phyloP scores from a whole-genome alignment of 345 rosid genomes.

The Eucalyptus curtisii region DNA sequence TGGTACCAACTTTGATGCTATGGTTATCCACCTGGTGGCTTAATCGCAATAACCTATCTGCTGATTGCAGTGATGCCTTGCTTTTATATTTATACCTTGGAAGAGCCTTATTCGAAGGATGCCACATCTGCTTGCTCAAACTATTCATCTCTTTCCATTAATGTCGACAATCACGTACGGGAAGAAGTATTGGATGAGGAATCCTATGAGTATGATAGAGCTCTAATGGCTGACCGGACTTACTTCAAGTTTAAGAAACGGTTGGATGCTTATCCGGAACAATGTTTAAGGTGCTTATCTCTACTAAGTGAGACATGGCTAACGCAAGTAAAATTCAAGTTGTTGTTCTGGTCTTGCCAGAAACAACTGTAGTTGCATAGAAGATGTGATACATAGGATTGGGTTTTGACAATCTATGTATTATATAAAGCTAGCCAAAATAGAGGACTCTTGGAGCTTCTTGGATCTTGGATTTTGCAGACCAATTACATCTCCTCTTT shows the following conservation, averaged over 20 bases:
- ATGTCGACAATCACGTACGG: slow-evolving; percentile 24
- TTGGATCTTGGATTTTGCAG: background rate
- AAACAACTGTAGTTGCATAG: background rate
- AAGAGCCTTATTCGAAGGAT: slow-evolving; percentile 24
- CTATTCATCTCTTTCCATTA: slow-evolving; percentile 29
- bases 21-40: background rate
- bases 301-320: background rate
- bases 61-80: slow-evolving; percentile 60
- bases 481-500: background rate
- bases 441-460: background rate
- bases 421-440: background rate
- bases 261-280: slow-evolving; percentile 71
- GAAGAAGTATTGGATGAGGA: slow-evolving; percentile 72
- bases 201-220: slow-evolving; percentile 71
- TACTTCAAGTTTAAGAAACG: slow-evolving; percentile 83
- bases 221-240: slow-evolving; percentile 70
- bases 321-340: background rate
- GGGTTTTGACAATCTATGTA: background rate
- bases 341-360: background rate
- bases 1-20: background rate
- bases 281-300: slow-evolving; percentile 75
- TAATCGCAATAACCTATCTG: background rate
- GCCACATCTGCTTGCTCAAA: slow-evolving; percentile 22
- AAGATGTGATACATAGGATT: background rate
- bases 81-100: slow-evolving; percentile 63